Conservation (phyloP, 2,329 filamentous ascomycete genomes). For the Neoscytalidium dimidiatum region DNA sequence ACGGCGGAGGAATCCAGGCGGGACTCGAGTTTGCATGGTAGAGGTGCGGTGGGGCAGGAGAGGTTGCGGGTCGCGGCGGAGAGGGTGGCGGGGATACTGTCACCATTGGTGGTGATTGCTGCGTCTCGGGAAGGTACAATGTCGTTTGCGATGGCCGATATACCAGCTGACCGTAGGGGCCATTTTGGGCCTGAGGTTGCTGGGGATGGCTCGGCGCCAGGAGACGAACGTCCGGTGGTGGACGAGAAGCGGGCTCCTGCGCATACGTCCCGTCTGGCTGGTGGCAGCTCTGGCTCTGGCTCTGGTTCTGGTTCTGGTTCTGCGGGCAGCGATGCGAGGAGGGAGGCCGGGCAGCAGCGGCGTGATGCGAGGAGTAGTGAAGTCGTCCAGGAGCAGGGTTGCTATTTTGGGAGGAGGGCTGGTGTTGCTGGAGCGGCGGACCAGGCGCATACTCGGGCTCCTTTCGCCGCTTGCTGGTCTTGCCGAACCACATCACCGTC, state of each 20-base stretch:
- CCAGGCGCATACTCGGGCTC: conserved; percentile 15
- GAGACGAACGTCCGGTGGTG: neutral
- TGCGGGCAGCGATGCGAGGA: neutral
- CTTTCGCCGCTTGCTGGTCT: conserved; percentile 14
- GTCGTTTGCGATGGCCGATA: conserved; percentile 1
- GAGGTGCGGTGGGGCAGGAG: neutral
- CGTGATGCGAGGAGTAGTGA: neutral
- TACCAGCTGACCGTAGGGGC: neutral
- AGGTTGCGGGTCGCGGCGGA: neutral
- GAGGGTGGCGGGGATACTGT: conserved; percentile 9
- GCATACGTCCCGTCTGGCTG: neutral
- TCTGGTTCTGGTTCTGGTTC: too few species aligned
- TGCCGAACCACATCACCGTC: conserved; percentile 10
- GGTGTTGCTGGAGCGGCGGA: neutral
- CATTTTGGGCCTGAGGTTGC: neutral
- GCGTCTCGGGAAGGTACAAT: neutral
- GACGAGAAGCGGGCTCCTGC: neutral
- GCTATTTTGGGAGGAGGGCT: conserved; percentile 11
- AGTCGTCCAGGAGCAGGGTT: conserved; percentile 1
- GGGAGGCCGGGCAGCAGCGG: neutral
- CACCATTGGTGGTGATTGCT: neutral
- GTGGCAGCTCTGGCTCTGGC: too few species aligned
- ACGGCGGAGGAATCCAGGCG: neutral
- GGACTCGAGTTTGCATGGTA: conserved; percentile 13
- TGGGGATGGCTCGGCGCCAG: neutral